Base-by-base conservation (phyloP, 1,284 basidiomycete genomes). In the Ganoderma sinense region DNA sequence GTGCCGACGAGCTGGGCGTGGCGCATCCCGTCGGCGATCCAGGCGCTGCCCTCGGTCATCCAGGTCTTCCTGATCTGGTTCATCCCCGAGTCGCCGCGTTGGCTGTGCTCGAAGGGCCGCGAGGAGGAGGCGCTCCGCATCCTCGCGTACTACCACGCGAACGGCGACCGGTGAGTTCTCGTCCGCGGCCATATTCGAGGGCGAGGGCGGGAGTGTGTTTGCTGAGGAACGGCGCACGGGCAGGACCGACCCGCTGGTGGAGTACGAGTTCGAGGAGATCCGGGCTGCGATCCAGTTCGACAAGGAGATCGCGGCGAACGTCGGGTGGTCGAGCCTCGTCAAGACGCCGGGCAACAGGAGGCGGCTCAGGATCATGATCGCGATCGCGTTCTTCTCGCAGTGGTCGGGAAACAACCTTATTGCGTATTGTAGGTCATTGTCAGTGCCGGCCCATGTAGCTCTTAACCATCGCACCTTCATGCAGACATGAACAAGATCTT, bases 401-500 rank as follows among this genome's bases (percentile, higher is more conserved):
- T 91, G 88, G 87, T 88, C 86, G 43, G 89, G 89, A 0, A 90
- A 91, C 73, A 90, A 89, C 75, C 82, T 92, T 41, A 85, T 89
- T 51, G 78, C 79, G 13, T 79, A 79, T 64, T 81, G 79, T 81
- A 62, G 55, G 75, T 72, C 14, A 1, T 20, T n/a, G 43, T 20
- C 18, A 20, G 43, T 45, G 5, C 16, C 18, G 18, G 43, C 20
- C 43, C 16, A 20, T 18, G 18, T 45, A 20, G 18, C 20, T 45
- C 18, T 45, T 45, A 6, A 45, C 18, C 18, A 45, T 45, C 43
- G 18, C 20, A 7, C 43, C 43, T 18, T 7, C 43, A 7, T 6
- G 18, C 58, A 77, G 81, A 88, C 77, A 81, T 88, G 72, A 86
- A 85, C 82, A 85, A 86, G 77, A 85, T 88, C 14, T 84, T 88